Evolutionary conservation across 805 yeast species (phyloP).

Genomic region (Candida krabiensis): DNA sequence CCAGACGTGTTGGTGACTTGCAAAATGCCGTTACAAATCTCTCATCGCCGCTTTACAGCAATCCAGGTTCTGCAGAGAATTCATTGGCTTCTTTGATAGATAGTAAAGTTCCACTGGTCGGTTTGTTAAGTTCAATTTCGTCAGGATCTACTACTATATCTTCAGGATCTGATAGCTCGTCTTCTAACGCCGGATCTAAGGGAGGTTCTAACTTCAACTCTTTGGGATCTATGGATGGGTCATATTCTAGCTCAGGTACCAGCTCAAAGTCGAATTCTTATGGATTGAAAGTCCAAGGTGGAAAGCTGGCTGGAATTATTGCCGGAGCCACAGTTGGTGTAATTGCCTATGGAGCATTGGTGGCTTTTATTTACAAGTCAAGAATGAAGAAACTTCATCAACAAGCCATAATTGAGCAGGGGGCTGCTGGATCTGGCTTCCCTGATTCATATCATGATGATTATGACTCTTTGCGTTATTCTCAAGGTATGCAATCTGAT

Average conservation of each 20-base stretch:
- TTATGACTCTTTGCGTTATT: conserved; percentile 2
- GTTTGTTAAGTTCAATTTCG: conserved; percentile 30
- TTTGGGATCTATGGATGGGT: conserved; percentile 30
- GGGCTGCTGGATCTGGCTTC: conserved; percentile 12
- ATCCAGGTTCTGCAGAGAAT: conserved; percentile 53
- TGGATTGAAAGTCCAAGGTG: conserved; percentile 18
- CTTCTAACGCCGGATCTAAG: conserved; percentile 3
- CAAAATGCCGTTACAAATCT: conserved; percentile 48
- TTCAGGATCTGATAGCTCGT: conserved; percentile 12
- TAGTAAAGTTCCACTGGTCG: conserved; percentile 58
- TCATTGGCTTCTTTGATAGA: conserved; percentile 73
- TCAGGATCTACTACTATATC: conserved; percentile 11
- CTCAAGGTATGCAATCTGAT: background rate
- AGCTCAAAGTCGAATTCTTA: too few relatives aligned
- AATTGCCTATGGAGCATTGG: conserved; percentile 56
- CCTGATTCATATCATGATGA: conserved; percentile 5
- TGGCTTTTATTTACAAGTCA: conserved; percentile 53
- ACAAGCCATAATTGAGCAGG: conserved; percentile 12
- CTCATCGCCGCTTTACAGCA: conserved; percentile 59
- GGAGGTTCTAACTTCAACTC: conserved; percentile 4
- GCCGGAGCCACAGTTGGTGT: conserved; percentile 78
- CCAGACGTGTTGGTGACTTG: conserved; percentile 46
- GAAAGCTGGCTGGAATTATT: conserved; percentile 70
- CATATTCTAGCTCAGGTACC: conserved; percentile 14
- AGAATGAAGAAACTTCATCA: conserved; percentile 29